Evolutionary conservation across 1,284 basidiomycete species (phyloP).

Genomic region (Cryptococcus sp.): DNA sequence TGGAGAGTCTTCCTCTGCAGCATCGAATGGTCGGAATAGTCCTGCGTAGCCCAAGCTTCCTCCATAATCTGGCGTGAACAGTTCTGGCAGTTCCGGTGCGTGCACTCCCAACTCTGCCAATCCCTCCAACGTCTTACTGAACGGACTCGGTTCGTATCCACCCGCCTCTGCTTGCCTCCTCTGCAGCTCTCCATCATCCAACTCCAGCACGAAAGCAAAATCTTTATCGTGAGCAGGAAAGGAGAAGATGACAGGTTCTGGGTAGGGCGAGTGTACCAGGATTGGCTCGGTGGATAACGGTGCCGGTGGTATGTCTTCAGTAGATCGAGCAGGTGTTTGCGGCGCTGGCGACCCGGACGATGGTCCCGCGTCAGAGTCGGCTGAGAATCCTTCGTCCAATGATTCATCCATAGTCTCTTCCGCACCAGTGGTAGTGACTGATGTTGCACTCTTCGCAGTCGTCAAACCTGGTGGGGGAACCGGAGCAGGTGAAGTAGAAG

Average conservation of each 20-base stretch:
- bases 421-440: background rate
- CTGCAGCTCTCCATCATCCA: conserved; percentile 34
- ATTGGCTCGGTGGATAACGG: conserved; percentile 36
- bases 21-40: conserved; percentile 34
- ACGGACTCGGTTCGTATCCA: conserved; percentile 42
- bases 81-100: conserved; percentile 28
- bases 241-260: conserved; percentile 31
- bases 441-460: background rate
- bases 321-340: conserved; percentile 29
- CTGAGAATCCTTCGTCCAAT: conserved; percentile 18
- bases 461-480: conserved; percentile 1
- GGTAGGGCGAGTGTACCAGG: conserved; percentile 36
- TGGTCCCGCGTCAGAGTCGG: conserved; percentile 42
- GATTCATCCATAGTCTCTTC: conserved; percentile 10
- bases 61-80: conserved; percentile 11
- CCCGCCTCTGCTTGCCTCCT: conserved; percentile 24
- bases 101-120: conserved; percentile 38
- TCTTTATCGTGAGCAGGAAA: conserved; percentile 40
- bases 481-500: conserved; percentile 18
- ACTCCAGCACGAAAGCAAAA: conserved; percentile 38
- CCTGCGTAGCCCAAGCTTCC: conserved; percentile 15
- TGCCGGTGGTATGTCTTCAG: conserved; percentile 22
- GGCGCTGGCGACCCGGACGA: conserved; percentile 38
- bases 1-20: conserved; percentile 14
- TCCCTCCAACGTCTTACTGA: conserved; percentile 36